These are phyloP conservation scores for Rhazya stricta DNA, from an alignment of 257 asterid genomes.

Conservation along the genomic window DNA sequence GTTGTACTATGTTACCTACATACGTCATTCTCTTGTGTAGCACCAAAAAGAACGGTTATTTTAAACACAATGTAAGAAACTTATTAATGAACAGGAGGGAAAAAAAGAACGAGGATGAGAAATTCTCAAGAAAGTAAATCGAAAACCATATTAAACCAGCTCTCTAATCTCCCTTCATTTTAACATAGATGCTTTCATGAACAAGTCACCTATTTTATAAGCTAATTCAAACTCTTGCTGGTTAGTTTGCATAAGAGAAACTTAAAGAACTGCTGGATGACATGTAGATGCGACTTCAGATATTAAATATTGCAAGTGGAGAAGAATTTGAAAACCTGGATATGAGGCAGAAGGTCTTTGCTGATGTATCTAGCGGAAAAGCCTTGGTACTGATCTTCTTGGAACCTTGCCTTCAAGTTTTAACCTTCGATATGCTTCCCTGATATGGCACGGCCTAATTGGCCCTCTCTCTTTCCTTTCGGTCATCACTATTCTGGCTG, in stretches of 20 bases:
- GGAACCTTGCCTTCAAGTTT: slow-evolving; percentile 87
- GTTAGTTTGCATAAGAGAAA: neutral
- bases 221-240: neutral
- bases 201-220: too few relatives aligned
- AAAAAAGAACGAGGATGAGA: neutral
- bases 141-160: neutral
- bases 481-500: slow-evolving; percentile 78
- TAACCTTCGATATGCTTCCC: slow-evolving; percentile 90
- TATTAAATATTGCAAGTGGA: neutral
- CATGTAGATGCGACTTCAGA: neutral
- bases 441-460: slow-evolving; percentile 90
- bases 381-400: slow-evolving; percentile 77
- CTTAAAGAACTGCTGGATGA: neutral
- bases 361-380: slow-evolving; percentile 49
- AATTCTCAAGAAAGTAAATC: neutral
- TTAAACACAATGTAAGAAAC: neutral
- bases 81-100: neutral
- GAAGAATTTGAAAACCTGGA: slow-evolving; percentile 2
- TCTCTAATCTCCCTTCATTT: neutral
- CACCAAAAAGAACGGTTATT: neutral
- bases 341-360: neutral
- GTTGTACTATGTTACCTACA: neutral
- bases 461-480: slow-evolving; percentile 84
- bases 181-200: neutral
- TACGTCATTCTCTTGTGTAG: neutral